These are phyloP conservation scores for Solanum habrochaites DNA, from an alignment of 257 asterid genomes.

Conservation along the genomic window DNA sequence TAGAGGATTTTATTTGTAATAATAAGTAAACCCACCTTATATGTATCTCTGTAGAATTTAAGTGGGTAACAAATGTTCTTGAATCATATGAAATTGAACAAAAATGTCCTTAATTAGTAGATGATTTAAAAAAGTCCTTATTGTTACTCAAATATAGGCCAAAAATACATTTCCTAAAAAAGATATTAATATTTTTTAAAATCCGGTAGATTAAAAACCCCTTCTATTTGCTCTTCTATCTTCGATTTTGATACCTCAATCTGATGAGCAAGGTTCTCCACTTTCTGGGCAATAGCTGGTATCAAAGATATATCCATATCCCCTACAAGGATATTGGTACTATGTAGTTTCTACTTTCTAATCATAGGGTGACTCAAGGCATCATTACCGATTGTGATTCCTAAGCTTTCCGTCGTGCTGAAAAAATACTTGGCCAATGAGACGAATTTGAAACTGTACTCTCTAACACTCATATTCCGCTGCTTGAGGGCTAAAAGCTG, in stretches of 20 bases:
- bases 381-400: background rate
- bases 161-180: background rate
- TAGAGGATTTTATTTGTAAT: background rate
- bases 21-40: background rate
- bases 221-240: background rate
- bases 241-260: background rate
- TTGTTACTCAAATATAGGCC: no score
- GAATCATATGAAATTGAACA: background rate
- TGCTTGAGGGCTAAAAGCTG: background rate
- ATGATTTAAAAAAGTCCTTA: background rate
- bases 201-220: background rate
- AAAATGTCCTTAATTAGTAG: background rate
- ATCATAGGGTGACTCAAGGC: background rate
- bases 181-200: no score
- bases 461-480: background rate
- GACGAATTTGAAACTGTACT: background rate
- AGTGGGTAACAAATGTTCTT: background rate
- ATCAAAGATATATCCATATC: background rate
- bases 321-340: background rate
- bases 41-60: background rate
- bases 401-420: background rate
- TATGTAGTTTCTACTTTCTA: background rate
- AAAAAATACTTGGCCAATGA: background rate
- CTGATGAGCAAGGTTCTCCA: background rate
- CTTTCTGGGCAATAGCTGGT: background rate